Evolutionary conservation across 2,329 filamentous ascomycete genomes (phyloP), one percentile per base, ranked within the genome.

Genomic region (Thelonectria discophora): DNA sequence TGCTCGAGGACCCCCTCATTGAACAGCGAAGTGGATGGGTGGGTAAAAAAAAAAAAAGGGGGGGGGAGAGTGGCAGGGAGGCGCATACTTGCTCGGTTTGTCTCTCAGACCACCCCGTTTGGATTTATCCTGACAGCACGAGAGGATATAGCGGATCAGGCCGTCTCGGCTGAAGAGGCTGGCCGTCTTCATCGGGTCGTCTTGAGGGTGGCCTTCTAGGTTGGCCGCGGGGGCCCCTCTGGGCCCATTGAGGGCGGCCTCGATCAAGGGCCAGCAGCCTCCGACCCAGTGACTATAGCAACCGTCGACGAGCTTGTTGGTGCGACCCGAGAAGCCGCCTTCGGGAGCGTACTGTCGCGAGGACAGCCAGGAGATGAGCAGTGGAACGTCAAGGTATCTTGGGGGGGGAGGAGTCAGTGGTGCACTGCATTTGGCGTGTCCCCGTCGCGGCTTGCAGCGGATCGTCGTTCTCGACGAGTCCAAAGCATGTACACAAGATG

Each of bases 251-350:
- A 95, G 79, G 56, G 89, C 89, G 59, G 92, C 92, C 80, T 97
- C 91, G 68, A 98, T 83, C 66, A 99, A 79, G 47, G 94, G 90
- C 92, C 94, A 99, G 80, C 94, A 98, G 56, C 91, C 91, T 56
- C 95, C 95, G 34, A 97, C 90, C 95, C 95, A 99, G 78, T 97
- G 94, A 75, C 92, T 97, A 80, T 99, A 99, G 80, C 95, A 99
- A 47, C 94, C 95, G 77, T 99, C 95, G 32, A 98, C 95, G 32
- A 99, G 85, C 80, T 99, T 99, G 83, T 98, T 98, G 27, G 94
- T 97, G 69, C 95, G 90, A 63, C 95, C 95, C 42, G 92, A 91
- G 74, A 97, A 94, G 37, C 95, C 95, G 66, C 94, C 94, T 76
- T 98, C 95, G 3, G 94, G 95, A 30, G 89, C 88, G 75, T 94